A percentile compares a stretch with the other conserved stretches of the same genome.
Evolutionary conservation across 352 stramenopile species (phyloP).

Genomic region (Thraustotheca clavata): DNA sequence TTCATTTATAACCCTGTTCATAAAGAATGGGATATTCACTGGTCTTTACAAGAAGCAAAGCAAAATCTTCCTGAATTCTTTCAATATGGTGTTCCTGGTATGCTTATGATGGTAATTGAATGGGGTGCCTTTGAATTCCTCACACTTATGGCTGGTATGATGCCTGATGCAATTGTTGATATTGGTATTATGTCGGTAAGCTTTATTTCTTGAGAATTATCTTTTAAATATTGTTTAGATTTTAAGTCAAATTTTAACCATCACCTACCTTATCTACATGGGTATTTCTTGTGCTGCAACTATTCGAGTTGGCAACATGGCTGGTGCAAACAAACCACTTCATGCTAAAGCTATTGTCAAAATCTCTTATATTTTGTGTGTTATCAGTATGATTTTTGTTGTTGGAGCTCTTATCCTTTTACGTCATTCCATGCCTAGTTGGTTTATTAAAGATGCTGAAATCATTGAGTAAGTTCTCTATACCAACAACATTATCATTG

Average conservation of each 20-base stretch:
- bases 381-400: slow-evolving; percentile 30
- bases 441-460: slow-evolving; percentile 29
- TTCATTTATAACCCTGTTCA: slow-evolving; percentile 28
- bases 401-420: slow-evolving; percentile 30
- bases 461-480: slow-evolving; percentile 22
- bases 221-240: neutral
- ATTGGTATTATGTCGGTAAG: slow-evolving; percentile 49
- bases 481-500: neutral
- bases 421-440: slow-evolving; percentile 31
- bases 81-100: slow-evolving; percentile 39
- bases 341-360: slow-evolving; percentile 40
- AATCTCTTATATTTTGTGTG: slow-evolving; percentile 32
- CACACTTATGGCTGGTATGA: slow-evolving; percentile 44
- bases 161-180: slow-evolving; percentile 40
- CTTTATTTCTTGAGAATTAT: neutral
- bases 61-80: slow-evolving; percentile 46
- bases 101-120: slow-evolving; percentile 56
- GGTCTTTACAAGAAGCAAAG: slow-evolving; percentile 39
- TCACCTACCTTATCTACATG: slow-evolving; percentile 57
- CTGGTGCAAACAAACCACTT: slow-evolving; percentile 38
- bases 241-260: slow-evolving; percentile 33
- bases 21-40: slow-evolving; percentile 49
- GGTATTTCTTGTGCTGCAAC: slow-evolving; percentile 43
- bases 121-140: slow-evolving; percentile 65
- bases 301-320: slow-evolving; percentile 55